Base-by-base conservation (phyloP, 2,329 filamentous ascomycete genomes). In the Emmonsiellopsis sp. region DNA sequence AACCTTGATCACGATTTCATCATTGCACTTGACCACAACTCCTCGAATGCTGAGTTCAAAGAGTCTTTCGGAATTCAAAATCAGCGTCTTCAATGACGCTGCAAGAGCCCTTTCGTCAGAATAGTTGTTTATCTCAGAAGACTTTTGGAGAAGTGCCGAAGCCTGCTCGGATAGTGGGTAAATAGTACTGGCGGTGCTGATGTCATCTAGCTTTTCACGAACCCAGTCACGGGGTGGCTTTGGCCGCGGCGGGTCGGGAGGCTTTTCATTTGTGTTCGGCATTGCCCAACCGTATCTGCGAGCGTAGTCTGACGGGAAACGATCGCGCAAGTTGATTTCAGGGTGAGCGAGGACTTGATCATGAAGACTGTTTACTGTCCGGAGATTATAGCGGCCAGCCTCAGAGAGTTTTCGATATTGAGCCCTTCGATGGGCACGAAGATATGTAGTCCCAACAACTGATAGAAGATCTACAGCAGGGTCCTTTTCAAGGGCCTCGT, bases 381-480 rank as follows among this genome's bases (percentile, higher is more conserved):
- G 42, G 33, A 42, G 17, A 46, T 47, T 47, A 33, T 46, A 42
- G 33, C 7, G 21, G 42, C 42, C 42, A 42, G 42, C 51, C 33
- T 40, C 51, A 21, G 42, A 40, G 13, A 53, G 42, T 21, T 55
- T 17, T 5, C 6, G 42, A 46, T 53, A 52, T 42, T 57, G 53
- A 7, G 50, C 42, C 17, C 46, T 42, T 34, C 31, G 55, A 60
- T 62, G 60, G 43, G 52, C 42, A 21, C 14, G 47, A 32, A 11
- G 27, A 54, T 60, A 61, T n/a, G 51, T 56, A 11, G 53, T 44
- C 11, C 53, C 37, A 36, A 61, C 54, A 32, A 63, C 49, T 14
- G 58, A 60, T 42, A 63, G 49, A 33, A 64, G 43, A 48, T 64
- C 60, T 2, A 51, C 56, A 2, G 45, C 42, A n/a, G 57, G 56